Base-by-base conservation (phyloP, 192 early-diverging fungal species). In the Coemansia javaensis region DNA sequence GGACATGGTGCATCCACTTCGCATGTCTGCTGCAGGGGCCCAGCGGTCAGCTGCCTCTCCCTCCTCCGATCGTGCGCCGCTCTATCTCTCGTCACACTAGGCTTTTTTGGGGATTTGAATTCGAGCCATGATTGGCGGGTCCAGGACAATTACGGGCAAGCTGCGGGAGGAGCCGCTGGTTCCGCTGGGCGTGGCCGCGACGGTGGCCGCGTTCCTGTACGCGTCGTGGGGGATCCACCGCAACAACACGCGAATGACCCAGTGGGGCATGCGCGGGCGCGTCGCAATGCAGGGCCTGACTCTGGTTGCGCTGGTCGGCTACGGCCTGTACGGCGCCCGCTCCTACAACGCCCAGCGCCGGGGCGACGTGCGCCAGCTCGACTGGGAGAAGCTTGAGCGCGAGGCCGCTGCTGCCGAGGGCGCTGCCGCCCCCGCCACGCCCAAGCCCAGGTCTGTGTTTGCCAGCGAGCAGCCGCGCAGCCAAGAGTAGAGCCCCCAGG, bases 261-360 rank as follows among this genome's bases (percentile, higher is more conserved):
- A 71, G 32, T 46, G 42, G 47, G 68, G 68, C 10, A 71, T 71
- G 68, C 68, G 68, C 27, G 56, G 50, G 0, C 68, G 68, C 8
- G 68, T 71, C 2, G 51, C 51, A 5, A 47, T 64, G 51, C 68
- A 71, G 35, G 68, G 68, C 0, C 52, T 71, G n/a, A 71, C 68
- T 0, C 45, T 71, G 4, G 51, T 44, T 4, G 60, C 68, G 2
- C 43, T 71, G 16, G 32, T 58, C 2, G 55, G 61, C 34, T 71
- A 71, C 14, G 50, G 56, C 1, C 15, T 64, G 47, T 53, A 40
- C 20, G 33, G 25, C 21, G 22, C 40, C 6, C 42, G 36, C 14
- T 41, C 27, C 5, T 9, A 12, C 12, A 38, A 32, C 1, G 34
- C 22, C n/a, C 14, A 16, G 7, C 50, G 45, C 22, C 43, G 40